Conservation (phyloP, 805 yeast species). For the Kuraishia floccosa region DNA sequence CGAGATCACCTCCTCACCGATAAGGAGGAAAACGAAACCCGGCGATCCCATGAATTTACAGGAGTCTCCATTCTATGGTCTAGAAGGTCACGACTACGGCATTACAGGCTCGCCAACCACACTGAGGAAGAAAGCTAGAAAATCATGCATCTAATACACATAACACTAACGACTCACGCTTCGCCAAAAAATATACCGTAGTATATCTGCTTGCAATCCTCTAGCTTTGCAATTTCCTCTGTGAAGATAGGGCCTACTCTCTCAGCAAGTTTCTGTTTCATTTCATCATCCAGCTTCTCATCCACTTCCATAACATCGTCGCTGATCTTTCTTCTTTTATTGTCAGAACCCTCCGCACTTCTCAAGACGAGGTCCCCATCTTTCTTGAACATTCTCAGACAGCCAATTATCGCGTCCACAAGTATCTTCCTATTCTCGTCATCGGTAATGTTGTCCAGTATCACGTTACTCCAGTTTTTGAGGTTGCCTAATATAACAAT, state of each 20-base stretch:
- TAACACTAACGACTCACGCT: too few species aligned
- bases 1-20: too few species aligned
- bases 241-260: slow-evolving; percentile 56
- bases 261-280: slow-evolving; percentile 30
- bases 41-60: slow-evolving; percentile 23
- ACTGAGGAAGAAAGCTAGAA: too few species aligned
- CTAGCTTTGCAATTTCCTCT: slow-evolving; percentile 31
- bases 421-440: slow-evolving; percentile 8
- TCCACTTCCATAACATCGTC: slow-evolving; percentile 26
- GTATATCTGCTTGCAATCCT: slow-evolving; percentile 37
- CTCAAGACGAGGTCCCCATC: slow-evolving; percentile 7
- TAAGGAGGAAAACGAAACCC: too few species aligned
- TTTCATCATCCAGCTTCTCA: slow-evolving; percentile 23
- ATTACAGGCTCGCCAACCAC: too few species aligned
- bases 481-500: slow-evolving; percentile 78
- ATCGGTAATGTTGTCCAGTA: slow-evolving; percentile 22
- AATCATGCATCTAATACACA: too few species aligned
- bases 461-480: slow-evolving; percentile 63
- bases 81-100: slow-evolving; percentile 1
- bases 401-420: slow-evolving; percentile 3
- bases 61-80: slow-evolving; percentile 26
- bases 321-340: too few species aligned
- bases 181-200: slow-evolving; percentile 73
- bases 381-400: slow-evolving; percentile 1
- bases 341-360: too few species aligned